phyloP scores from a whole-genome alignment of 352 stramenopile species.

The Pythium periplocum region DNA sequence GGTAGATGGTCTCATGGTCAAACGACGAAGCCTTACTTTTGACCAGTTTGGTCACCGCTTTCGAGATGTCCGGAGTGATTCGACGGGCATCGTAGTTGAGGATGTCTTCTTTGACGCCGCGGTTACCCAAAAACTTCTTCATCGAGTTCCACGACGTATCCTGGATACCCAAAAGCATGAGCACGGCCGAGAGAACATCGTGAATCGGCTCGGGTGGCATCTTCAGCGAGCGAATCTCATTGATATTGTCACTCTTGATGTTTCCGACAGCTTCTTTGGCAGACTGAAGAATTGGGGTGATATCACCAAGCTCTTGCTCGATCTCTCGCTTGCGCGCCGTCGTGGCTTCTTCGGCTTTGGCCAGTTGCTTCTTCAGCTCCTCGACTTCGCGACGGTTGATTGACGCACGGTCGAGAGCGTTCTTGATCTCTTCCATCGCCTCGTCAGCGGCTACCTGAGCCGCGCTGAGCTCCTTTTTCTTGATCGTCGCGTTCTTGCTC shows the following conservation, averaged over 20 bases:
- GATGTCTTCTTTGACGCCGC: constrained; percentile 95
- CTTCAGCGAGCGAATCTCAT: constrained; percentile 94
- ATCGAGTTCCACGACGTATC: constrained; percentile 96
- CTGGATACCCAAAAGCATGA: constrained; percentile 94
- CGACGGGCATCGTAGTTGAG: constrained; percentile 92
- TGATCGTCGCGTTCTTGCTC: constrained; percentile 77
- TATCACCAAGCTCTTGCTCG: constrained; percentile 89
- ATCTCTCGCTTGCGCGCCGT: constrained; percentile 89
- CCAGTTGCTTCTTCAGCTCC: constrained; percentile 88
- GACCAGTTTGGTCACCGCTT: constrained; percentile 90
- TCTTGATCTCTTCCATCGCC: constrained; percentile 95
- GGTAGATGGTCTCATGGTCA: constrained; percentile 92
- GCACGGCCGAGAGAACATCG: constrained; percentile 91
- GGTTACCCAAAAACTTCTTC: constrained; percentile 95
- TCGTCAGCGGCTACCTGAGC: constrained; percentile 89
- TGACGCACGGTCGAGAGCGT: constrained; percentile 85
- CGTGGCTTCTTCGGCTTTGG: constrained; percentile 86
- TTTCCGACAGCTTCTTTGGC: constrained; percentile 90
- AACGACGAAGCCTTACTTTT: constrained; percentile 92
- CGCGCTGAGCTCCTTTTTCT: constrained; percentile 86
- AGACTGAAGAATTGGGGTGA: constrained; percentile 89
- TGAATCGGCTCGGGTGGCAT: constrained; percentile 94
- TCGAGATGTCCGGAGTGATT: constrained; percentile 89
- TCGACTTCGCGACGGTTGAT: constrained; percentile 89
- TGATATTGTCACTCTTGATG: constrained; percentile 95